Evolutionary conservation across 1,284 basidiomycete genomes (phyloP).

Genomic region (Pisolithus thermaeus): DNA sequence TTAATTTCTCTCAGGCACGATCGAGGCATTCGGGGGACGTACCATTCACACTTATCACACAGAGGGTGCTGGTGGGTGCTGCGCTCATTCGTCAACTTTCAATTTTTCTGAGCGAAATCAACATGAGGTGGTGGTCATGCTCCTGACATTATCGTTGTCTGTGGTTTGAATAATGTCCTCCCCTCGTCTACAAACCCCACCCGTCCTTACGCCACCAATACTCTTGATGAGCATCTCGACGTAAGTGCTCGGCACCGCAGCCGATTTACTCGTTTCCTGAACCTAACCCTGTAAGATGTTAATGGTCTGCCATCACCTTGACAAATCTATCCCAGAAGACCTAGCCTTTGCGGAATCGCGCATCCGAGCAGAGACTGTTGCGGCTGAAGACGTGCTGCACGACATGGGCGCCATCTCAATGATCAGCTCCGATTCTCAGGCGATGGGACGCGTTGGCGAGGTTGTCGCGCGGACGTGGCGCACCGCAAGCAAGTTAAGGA

Average conservation of each 20-base stretch:
- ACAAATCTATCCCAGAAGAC: conserved; percentile 88
- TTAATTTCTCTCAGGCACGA: conserved; percentile 55
- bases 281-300: conserved; percentile 66
- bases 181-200: conserved; percentile 98
- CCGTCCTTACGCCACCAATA: conserved; percentile 87
- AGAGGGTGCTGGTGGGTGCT: conserved; percentile 80
- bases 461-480: conserved; percentile 93
- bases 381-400: conserved; percentile 95
- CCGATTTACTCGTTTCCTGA: conserved; percentile 1
- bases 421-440: conserved; percentile 94
- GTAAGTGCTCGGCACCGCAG: conserved; percentile 40
- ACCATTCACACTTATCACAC: conserved; percentile 99
- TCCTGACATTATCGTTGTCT: conserved; percentile 96
- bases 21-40: conserved; percentile 84
- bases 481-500: conserved; percentile 93
- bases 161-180: conserved; percentile 86
- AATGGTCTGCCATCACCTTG: conserved; percentile 94
- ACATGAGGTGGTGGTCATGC: conserved; percentile 87
- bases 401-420: conserved; percentile 94
- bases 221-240: conserved; percentile 95
- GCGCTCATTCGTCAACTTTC: not conserved
- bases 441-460: conserved; percentile 97
- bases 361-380: conserved; percentile 94
- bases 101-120: conserved; percentile 4
- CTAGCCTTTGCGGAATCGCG: conserved; percentile 96